phyloP scores from a whole-genome alignment of 78 protist genomes.

The Bigelowiella natans region DNA sequence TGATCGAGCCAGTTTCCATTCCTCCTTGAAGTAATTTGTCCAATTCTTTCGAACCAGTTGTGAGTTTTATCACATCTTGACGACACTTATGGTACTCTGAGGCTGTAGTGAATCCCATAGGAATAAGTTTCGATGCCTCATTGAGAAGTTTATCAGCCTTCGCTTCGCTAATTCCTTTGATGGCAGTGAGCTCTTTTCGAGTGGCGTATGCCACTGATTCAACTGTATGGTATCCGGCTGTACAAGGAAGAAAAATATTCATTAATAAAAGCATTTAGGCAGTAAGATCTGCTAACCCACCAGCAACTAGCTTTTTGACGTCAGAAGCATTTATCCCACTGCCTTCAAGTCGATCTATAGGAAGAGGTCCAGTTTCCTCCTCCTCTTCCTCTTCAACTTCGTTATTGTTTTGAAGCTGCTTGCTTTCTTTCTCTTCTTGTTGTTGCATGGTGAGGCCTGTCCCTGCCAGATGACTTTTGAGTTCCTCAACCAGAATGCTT shows the following conservation, averaged over 20 bases:
- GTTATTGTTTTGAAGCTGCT: background rate
- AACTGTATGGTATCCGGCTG: conserved; percentile 67
- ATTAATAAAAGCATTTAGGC: too few relatives aligned
- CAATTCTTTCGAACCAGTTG: conserved; percentile 89
- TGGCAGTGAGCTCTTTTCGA: conserved; percentile 47
- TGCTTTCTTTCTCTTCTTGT: too few relatives aligned
- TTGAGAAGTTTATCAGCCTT: conserved; percentile 90
- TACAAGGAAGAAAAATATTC: background rate
- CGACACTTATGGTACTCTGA: conserved; percentile 65
- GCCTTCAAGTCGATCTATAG: background rate
- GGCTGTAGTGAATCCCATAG: conserved; percentile 88
- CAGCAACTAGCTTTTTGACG: background rate
- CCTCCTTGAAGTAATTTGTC: conserved; percentile 91
- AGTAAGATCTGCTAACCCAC: background rate
- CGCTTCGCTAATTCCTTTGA: conserved; percentile 90
- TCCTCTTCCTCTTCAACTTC: background rate
- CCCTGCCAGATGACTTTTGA: too few relatives aligned
- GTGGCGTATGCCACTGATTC: conserved; percentile 80
- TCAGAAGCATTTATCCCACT: background rate
- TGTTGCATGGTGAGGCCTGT: too few relatives aligned
- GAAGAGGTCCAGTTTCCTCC: background rate
- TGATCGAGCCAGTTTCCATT: conserved; percentile 94
- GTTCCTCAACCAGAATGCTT: too few relatives aligned
- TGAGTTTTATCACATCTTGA: conserved; percentile 58
- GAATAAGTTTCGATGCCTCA: conserved; percentile 62